phyloP scores from a whole-genome alignment of 2,329 filamentous ascomycete species.

The Colletotrichum sp. region DNA sequence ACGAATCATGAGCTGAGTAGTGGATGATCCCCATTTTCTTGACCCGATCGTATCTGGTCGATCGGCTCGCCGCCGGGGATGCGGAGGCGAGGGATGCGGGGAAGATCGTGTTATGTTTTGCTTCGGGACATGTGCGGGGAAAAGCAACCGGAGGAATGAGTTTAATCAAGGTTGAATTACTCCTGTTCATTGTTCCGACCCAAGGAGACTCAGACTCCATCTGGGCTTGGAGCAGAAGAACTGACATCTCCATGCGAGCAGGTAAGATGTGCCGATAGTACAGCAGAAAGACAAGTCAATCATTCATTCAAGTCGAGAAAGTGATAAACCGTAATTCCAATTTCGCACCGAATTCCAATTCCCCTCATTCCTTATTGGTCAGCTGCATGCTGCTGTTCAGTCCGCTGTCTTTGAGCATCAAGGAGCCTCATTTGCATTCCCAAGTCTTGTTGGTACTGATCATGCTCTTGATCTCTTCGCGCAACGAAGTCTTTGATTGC shows the following conservation, averaged over 20 bases:
- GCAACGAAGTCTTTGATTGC: not conserved
- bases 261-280: not conserved
- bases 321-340: accelerated
- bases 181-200: not conserved
- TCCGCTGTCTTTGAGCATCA: not conserved
- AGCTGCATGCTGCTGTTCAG: not conserved
- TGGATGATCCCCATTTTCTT: not conserved
- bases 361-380: not conserved
- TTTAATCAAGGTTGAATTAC: not conserved
- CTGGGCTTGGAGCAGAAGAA: not conserved
- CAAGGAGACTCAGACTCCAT: not conserved
- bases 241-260: not conserved
- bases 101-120: not conserved
- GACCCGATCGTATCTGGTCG: not conserved
- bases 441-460: not conserved
- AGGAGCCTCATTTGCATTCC: not conserved
- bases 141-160: not conserved
- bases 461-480: not conserved
- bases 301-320: not conserved
- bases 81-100: not conserved
- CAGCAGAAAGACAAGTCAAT: not conserved
- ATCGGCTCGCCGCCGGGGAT: not conserved
- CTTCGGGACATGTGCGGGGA: not conserved
- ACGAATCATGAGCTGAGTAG: not conserved
- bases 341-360: not conserved